Conservation (phyloP, 306 rosid species). For the Lupinus albus region DNA sequence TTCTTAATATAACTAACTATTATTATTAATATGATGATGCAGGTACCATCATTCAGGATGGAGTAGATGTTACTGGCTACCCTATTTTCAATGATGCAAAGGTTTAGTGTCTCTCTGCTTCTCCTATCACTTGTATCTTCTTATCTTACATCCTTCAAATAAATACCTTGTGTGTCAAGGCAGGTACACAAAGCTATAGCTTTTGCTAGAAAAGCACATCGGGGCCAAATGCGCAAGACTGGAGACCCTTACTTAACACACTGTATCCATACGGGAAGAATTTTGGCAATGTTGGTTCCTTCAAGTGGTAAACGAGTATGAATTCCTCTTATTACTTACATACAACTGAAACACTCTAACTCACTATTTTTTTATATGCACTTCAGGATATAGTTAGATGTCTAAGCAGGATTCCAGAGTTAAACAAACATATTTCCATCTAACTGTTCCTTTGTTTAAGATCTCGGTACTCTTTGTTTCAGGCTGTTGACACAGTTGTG, state of each 20-base stretch:
- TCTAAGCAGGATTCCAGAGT: not conserved
- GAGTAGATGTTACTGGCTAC: constrained; percentile 90
- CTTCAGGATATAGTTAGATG: not conserved
- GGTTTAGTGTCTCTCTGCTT: constrained; percentile 61
- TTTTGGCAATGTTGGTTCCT: constrained; percentile 91
- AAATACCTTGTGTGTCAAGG: constrained; percentile 73
- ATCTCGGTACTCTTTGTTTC: constrained; percentile 43
- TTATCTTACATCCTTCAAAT: constrained; percentile 52
- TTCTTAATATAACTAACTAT: too few relatives aligned
- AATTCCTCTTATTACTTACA: constrained; percentile 34
- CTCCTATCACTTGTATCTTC: constrained; percentile 30
- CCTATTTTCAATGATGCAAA: constrained; percentile 72
- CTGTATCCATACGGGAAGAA: constrained; percentile 88
- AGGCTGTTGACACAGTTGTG: constrained; percentile 92
- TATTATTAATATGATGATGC: constrained; percentile 40
- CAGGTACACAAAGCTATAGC: constrained; percentile 95
- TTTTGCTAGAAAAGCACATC: constrained; percentile 89
- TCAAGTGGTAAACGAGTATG: constrained; percentile 83
- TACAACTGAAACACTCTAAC: constrained; percentile 17
- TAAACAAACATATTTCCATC: constrained; percentile 16
- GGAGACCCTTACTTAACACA: constrained; percentile 95
- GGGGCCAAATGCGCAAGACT: constrained; percentile 80
- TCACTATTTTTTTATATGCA: not conserved
- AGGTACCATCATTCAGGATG: constrained; percentile 82
- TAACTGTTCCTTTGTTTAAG: constrained; percentile 32